These are phyloP conservation scores for Gymnopus androsaceus DNA, from an alignment of 1,284 basidiomycete genomes.

Conservation along the genomic window DNA sequence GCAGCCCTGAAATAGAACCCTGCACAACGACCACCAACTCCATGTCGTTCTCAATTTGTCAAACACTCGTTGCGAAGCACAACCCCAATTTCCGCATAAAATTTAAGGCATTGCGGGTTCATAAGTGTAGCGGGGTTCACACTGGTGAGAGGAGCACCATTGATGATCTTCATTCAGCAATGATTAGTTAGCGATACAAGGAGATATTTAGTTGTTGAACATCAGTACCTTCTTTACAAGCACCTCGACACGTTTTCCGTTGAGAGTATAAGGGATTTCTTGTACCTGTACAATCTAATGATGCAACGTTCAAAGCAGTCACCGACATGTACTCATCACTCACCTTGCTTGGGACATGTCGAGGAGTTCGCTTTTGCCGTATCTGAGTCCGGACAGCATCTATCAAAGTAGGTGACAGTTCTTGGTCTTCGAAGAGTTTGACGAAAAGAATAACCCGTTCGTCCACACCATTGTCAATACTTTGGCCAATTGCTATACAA, in stretches of 20 bases:
- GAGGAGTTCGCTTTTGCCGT: conserved; percentile 64
- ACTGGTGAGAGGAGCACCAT: conserved; percentile 69
- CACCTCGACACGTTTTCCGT: conserved; percentile 86
- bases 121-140: conserved; percentile 79
- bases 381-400: conserved; percentile 66
- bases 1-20: too few species aligned
- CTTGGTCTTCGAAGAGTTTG: conserved; percentile 59
- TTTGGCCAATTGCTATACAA: conserved; percentile 76
- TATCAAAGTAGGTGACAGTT: conserved; percentile 54
- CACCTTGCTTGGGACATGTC: conserved; percentile 74
- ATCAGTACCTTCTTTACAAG: conserved; percentile 74
- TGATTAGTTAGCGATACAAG: conserved; percentile 21
- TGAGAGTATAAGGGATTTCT: conserved; percentile 84
- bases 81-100: conserved; percentile 63
- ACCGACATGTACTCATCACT: conserved; percentile 25
- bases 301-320: conserved; percentile 15
- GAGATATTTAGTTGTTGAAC: conserved; percentile 19
- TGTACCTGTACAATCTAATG: conserved; percentile 64
- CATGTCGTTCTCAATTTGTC: conserved; percentile 7
- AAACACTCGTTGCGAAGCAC: conserved; percentile 44
- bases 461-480: conserved; percentile 69
- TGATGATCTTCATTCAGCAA: conserved; percentile 61
- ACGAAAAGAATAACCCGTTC: conserved; percentile 86
- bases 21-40: too few species aligned
- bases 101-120: conserved; percentile 74